Evolutionary conservation across 75 land plant genomes (phyloP).

Genomic region (Selaginella tamariscina): DNA sequence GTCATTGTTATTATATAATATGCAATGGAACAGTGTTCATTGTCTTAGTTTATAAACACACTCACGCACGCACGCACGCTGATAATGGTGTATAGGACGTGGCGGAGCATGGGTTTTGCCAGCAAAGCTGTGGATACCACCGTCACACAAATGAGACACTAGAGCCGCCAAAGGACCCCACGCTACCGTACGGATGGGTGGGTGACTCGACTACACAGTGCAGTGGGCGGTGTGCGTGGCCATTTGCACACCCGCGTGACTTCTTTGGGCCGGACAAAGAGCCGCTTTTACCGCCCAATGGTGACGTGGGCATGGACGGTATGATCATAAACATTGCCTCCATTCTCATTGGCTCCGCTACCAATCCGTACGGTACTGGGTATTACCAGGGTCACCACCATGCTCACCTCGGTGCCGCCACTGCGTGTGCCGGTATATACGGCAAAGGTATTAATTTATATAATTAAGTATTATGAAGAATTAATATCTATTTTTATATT

Average conservation of each 20-base stretch:
- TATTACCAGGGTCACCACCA: conserved; percentile 39
- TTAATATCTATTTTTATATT: too few relatives aligned
- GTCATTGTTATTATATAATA: too few relatives aligned
- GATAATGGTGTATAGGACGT: too few relatives aligned
- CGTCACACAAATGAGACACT: conserved; percentile 1
- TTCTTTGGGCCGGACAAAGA: conserved; percentile 52
- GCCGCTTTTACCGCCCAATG: conserved; percentile 40
- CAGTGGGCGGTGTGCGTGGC: conserved; percentile 70
- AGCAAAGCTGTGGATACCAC: conserved; percentile 7
- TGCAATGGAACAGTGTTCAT: too few relatives aligned
- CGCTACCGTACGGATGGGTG: conserved; percentile 21
- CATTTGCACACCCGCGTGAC: conserved; percentile 38
- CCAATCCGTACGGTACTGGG: conserved; percentile 26
- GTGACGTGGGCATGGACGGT: conserved; percentile 64
- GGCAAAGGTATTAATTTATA: conserved; percentile 16
- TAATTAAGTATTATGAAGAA: too few relatives aligned
- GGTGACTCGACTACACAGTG: conserved; percentile 56
- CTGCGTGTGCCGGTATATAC: conserved; percentile 48
- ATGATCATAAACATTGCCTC: conserved; percentile 57
- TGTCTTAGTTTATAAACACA: too few relatives aligned
- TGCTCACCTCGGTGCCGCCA: conserved; percentile 52
- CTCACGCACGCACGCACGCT: too few relatives aligned
- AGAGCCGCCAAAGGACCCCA: conserved; percentile 2
- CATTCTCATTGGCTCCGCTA: conserved; percentile 17
- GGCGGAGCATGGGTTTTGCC: conserved; percentile 8